A percentile compares a stretch with the other conserved stretches of the same genome.
These are phyloP conservation scores for Pestalotiopsis sp. DNA, from an alignment of 2,329 filamentous ascomycete species.

Conservation along the genomic window DNA sequence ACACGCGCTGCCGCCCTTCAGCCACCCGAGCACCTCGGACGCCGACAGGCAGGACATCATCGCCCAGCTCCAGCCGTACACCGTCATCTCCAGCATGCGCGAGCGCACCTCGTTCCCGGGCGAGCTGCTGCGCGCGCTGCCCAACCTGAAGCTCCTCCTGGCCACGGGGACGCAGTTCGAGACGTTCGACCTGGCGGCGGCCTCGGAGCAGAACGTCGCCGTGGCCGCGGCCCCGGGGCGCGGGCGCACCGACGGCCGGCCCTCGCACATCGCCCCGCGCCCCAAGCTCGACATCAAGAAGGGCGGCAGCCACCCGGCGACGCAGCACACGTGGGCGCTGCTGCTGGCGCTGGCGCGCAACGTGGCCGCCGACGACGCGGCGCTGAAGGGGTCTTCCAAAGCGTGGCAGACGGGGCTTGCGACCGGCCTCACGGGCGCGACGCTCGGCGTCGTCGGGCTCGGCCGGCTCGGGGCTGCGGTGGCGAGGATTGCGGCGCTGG, in stretches of 20 bases:
- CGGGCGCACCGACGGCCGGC: constrained; percentile 22
- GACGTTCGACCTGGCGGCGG: constrained; percentile 57
- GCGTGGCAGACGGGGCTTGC: constrained; percentile 63
- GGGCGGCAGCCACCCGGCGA: constrained; percentile 47
- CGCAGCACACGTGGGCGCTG: constrained; percentile 58
- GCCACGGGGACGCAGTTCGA: constrained; percentile 63
- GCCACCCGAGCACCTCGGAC: constrained; percentile 21
- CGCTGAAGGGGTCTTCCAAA: constrained; percentile 47
- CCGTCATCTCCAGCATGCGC: constrained; percentile 61
- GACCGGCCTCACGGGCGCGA: constrained; percentile 59
- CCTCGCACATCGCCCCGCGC: constrained; percentile 7
- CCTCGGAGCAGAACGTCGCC: constrained; percentile 47
- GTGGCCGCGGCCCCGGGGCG: constrained; percentile 52
- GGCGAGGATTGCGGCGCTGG: constrained; percentile 58
- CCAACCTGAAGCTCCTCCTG: constrained; percentile 64
- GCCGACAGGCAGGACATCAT: constrained; percentile 47
- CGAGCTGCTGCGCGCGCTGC: constrained; percentile 54
- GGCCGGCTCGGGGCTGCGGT: constrained; percentile 63
- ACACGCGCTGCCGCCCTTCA: constrained; percentile 50
- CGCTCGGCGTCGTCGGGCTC: constrained; percentile 61
- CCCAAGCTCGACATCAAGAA: constrained; percentile 27
- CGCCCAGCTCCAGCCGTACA: constrained; percentile 57
- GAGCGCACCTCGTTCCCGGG: constrained; percentile 65
- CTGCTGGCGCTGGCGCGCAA: constrained; percentile 59
- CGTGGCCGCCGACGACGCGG: constrained; percentile 59